A percentile compares a stretch with the other conserved stretches of the same genome.
Conservation (phyloP, 768 basidiomycete species). For the Leucocoprinus birnbaumii region DNA sequence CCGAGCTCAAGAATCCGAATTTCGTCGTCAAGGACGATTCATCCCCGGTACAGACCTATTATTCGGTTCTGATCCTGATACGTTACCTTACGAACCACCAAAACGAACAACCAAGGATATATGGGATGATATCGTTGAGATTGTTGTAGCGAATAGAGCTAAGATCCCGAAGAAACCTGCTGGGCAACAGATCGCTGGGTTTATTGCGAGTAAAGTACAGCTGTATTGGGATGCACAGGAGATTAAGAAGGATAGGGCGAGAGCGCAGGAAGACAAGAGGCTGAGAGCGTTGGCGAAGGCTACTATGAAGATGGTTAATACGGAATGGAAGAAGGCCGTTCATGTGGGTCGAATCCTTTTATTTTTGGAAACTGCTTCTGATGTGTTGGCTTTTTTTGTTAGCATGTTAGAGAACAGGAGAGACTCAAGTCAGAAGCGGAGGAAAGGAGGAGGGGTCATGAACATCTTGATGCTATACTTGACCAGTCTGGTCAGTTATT, state of each 20-base stretch:
- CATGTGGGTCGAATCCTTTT: conserved; percentile 49
- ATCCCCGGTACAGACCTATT: conserved; percentile 34
- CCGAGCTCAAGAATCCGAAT: conserved; percentile 29
- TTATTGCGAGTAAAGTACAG: conserved; percentile 67
- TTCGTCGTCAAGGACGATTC: conserved; percentile 35
- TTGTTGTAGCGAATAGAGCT: conserved; percentile 29
- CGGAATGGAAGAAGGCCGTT: conserved; percentile 88
- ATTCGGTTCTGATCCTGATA: conserved; percentile 23
- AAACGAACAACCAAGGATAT: conserved; percentile 37
- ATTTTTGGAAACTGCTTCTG: background rate
- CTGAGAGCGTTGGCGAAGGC: conserved; percentile 66
- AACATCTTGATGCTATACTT: conserved; percentile 87
- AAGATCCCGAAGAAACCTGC: conserved; percentile 25
- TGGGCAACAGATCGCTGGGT: conserved; percentile 37
- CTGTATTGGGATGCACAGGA: conserved; percentile 74
- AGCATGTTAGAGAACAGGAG: conserved; percentile 77
- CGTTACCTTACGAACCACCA: conserved; percentile 24
- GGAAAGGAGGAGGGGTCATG: conserved; percentile 74
- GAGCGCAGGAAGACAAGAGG: conserved; percentile 62
- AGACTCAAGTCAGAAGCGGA: conserved; percentile 66
- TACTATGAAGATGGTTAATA: conserved; percentile 64
- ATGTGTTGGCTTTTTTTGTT: conserved; percentile 9
- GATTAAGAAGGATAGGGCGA: conserved; percentile 57
- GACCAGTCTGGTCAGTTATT: conserved; percentile 86
- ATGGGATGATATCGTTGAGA: conserved; percentile 61